Evolutionary conservation across 1,284 basidiomycete genomes (phyloP), one percentile per base, ranked within the genome.

Genomic region (Neolentinus lepideus): DNA sequence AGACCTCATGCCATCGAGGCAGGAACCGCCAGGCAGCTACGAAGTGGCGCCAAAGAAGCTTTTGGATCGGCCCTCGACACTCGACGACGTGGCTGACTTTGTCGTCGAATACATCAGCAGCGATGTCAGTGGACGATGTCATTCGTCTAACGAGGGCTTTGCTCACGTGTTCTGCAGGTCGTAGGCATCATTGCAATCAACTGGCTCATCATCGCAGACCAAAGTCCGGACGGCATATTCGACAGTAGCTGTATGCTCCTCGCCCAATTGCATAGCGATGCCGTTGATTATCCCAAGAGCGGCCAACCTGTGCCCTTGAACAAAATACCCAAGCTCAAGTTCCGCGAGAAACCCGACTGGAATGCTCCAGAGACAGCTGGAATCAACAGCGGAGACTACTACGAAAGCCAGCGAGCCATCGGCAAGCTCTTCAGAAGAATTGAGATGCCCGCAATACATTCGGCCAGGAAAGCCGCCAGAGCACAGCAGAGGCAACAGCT

Each of bases 81-180:
- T 85, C 74, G 70, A 64, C 16, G 91, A 87, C 67, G 83, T 90
- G 1, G 83, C 81, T 1, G 80, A 88, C 51, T 91, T 90, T 63
- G 79, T 90, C 14, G 75, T 85, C 53, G 83, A 89, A 56, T 90
- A 81, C 58, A 84, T 88, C 59, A 81, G 74, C 61, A 84, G 78
- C 53, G 85, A 89, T 64, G 81, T 84, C 57, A 54, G 75, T 60
- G 2, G 29, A 35, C 8, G 29, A 31, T 36, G 8, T 45, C 10
- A 10, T 48, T 58, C 63, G 61, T 58, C 33, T 38, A n/a, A n/a
- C n/a, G 8, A 22, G 16, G 6, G 2, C 8, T 9, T 10, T 50
- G 36, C 55, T 2, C 4, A 31, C 27, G 25, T 43, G 38, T 21
- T 47, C 24, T 51, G 22, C 54, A 84, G 80, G 75, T 79, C 26